phyloP scores from a whole-genome alignment of 441 rosid species.

The Viola pubescens region DNA sequence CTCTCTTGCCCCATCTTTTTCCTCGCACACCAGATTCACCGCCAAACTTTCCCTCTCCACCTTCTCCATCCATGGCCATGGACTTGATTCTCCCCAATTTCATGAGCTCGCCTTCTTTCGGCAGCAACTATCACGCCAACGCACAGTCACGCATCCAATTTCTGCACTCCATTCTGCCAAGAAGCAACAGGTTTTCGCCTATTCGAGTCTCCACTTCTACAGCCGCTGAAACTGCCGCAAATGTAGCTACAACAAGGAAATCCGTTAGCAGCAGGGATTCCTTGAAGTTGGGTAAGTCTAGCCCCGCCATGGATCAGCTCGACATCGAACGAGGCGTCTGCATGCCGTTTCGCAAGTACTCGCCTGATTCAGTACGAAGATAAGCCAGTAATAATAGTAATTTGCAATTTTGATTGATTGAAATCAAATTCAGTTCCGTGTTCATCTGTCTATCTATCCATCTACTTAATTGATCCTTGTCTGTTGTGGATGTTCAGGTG shows the following conservation, averaged over 20 bases:
- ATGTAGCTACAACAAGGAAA: slow-evolving; percentile 3
- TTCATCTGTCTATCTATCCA: neutral
- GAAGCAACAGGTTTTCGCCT: slow-evolving; percentile 17
- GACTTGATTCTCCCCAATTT: slow-evolving; percentile 32
- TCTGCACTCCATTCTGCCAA: slow-evolving; percentile 9
- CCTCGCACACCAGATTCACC: no score
- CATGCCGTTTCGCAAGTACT: slow-evolving; percentile 89
- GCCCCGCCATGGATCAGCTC: slow-evolving; percentile 69
- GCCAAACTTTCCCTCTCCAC: no score
- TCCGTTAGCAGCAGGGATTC: slow-evolving; percentile 12
- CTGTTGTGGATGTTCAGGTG: slow-evolving; percentile 34
- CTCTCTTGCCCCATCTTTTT: no score
- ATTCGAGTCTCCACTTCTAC: slow-evolving; percentile 18
- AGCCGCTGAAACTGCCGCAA: slow-evolving; percentile 16
- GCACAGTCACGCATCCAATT: slow-evolving; percentile 3
- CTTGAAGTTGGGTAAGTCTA: slow-evolving; percentile 30
- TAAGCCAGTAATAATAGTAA: slow-evolving; percentile 3
- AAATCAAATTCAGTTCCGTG: neutral
- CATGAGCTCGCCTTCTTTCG: slow-evolving; percentile 16
- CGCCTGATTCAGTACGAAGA: slow-evolving; percentile 75
- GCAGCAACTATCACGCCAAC: slow-evolving; percentile 2
- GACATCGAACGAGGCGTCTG: slow-evolving; percentile 97
- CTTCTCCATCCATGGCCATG: slow-evolving; percentile 17
- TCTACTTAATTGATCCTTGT: neutral
- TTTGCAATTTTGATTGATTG: neutral